Percentiles rank a stretch among this genome's conserved stretches.
Conservation (phyloP, 1,284 basidiomycete genomes). For the Sporisorium iseilematis-ciliati region DNA sequence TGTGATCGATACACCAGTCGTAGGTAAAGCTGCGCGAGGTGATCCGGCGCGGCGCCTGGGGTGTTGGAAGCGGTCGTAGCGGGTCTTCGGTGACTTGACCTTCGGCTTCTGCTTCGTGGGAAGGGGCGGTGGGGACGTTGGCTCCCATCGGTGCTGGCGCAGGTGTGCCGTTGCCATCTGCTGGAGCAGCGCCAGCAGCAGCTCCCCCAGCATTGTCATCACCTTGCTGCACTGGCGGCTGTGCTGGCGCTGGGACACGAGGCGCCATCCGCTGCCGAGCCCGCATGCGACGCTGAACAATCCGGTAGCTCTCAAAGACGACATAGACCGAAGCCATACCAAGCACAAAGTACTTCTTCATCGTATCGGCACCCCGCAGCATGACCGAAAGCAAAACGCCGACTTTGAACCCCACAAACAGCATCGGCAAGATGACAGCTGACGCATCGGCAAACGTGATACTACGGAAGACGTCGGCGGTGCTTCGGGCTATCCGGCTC, state of each 20-base stretch:
- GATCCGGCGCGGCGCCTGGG: conserved; percentile 31
- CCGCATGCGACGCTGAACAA: conserved; percentile 35
- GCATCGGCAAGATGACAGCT: conserved; percentile 40
- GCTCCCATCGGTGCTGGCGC: conserved; percentile 15
- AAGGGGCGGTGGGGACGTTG: conserved; percentile 25
- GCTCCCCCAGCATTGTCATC: neutral
- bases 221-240: neutral
- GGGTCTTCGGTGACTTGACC: conserved; percentile 21
- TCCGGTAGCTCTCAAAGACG: conserved; percentile 41
- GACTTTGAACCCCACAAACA: conserved; percentile 53
- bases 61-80: conserved; percentile 29
- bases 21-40: conserved; percentile 15
- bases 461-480: neutral
- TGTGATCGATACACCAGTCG: conserved; percentile 48
- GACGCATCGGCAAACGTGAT: conserved; percentile 34
- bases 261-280: conserved; percentile 19
- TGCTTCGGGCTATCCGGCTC: neutral
- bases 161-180: neutral
- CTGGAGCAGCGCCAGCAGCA: neutral
- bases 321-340: conserved; percentile 46
- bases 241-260: neutral
- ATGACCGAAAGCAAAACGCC: conserved; percentile 54
- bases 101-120: conserved; percentile 25
- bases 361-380: conserved; percentile 37
- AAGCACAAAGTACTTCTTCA: conserved; percentile 45